Conservation (phyloP, 2,329 filamentous ascomycete genomes). For the Spiromastix sp. region DNA sequence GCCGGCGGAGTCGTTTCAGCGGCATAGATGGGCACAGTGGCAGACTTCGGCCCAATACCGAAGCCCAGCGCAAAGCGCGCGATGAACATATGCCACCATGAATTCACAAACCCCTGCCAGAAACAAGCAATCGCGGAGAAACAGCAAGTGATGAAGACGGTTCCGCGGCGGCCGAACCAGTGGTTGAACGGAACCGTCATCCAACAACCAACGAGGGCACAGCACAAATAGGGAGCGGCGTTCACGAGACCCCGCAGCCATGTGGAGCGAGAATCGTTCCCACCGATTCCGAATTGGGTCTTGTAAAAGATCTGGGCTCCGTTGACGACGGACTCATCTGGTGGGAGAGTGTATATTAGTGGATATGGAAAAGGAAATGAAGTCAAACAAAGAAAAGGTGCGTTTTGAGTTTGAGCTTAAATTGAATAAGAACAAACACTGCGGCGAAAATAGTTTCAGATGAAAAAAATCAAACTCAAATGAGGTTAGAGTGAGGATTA, state of each 20-base stretch:
- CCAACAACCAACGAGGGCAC: conserved; percentile 62
- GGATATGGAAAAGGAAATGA: conserved; percentile 1
- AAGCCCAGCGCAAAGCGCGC: conserved; percentile 65
- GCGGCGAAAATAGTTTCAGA: too few species aligned
- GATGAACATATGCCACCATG: conserved; percentile 61
- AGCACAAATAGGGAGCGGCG: conserved; percentile 49
- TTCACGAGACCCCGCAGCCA: conserved; percentile 57
- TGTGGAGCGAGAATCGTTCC: conserved; percentile 36
- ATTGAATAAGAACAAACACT: not conserved
- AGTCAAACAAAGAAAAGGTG: not conserved
- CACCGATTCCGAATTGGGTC: conserved; percentile 49
- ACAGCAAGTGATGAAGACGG: conserved; percentile 65
- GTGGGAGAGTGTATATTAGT: conserved; percentile 10
- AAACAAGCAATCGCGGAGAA: conserved; percentile 49
- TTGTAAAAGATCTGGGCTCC: conserved; percentile 58
- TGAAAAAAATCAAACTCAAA: not conserved
- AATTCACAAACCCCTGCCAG: conserved; percentile 56
- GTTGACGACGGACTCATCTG: conserved; percentile 59
- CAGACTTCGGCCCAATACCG: conserved; percentile 65
- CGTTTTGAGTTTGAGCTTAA: not conserved
- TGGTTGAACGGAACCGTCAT: conserved; percentile 63
- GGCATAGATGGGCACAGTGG: conserved; percentile 66
- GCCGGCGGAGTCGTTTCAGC: conserved; percentile 61
- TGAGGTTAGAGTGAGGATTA: not conserved
- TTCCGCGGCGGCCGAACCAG: conserved; percentile 58